Base-by-base conservation (phyloP, 228 moss, liverwort and hornwort species). In the Sphagnum magellanicum region DNA sequence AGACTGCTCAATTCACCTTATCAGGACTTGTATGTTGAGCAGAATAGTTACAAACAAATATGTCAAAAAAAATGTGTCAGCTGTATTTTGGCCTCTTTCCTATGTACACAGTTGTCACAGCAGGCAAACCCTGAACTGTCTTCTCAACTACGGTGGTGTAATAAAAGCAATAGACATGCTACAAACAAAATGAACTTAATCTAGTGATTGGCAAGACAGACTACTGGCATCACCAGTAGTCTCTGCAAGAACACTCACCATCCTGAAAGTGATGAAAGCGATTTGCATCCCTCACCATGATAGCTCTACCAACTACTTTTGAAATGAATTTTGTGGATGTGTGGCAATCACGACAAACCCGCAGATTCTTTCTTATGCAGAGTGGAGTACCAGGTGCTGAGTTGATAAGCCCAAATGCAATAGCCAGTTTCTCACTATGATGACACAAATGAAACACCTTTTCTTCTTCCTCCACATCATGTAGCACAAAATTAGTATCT, bases 321-420 rank as follows among this genome's bases (percentile, higher is more conserved):
- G 70, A 70, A 51, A 70, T 70, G 51, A 63, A 61, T 16, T 63
- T 70, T n/a, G 70, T 70, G 50, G 70, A 61, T 51, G 61, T 61
- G 61, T 70, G 70, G 49, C 70, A 70, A 51, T 70, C 70, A 4
- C 63, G 50, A 62, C 70, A 70, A 5, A 70, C 51, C 14, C 70
- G 63, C 10, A 70, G 63, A 51, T 70, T 70, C 61, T 70, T 63
- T 6, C 61, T 50, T 7, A 63, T 62, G 50, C 70, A 61, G 51
- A 70, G 61, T 51, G 70, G 61, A 17, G 51, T 62, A 13, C 70
- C 70, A 5, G 62, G 70, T 5, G 70, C 61, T 52, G 63, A 50
- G 16, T 16, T 61, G 10, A 70, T 61, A 11, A 70, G 70, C 32
- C 70, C 70, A 70, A 50, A 70, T 10, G 70, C 50, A 15, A 62